These are phyloP conservation scores for Neonectria hederae DNA, from an alignment of 2,329 filamentous ascomycete genomes.

Conservation along the genomic window DNA sequence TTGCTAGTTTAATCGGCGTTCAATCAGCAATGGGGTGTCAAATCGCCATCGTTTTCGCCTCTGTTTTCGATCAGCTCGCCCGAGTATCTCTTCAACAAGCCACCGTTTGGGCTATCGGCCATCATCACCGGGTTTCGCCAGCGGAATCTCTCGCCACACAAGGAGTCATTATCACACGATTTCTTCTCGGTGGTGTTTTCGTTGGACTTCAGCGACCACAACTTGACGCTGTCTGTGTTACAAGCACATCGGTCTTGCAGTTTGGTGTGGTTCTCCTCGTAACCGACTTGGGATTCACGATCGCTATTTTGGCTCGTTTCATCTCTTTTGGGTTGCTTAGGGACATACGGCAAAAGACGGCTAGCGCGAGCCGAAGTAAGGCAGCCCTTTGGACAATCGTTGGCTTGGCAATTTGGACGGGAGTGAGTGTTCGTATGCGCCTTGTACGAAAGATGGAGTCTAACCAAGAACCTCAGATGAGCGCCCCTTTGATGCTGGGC, in stretches of 20 bases:
- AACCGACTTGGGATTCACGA: slow-evolving; percentile 57
- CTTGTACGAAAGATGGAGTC: slow-evolving; percentile 5
- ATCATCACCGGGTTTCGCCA: slow-evolving; percentile 48
- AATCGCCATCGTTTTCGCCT: slow-evolving; percentile 60
- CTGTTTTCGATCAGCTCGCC: slow-evolving; percentile 66
- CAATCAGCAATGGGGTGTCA: slow-evolving; percentile 59
- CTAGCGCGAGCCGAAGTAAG: slow-evolving; percentile 48
- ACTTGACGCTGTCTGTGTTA: slow-evolving; percentile 62
- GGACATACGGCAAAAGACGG: slow-evolving; percentile 43
- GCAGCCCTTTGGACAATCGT: slow-evolving; percentile 53
- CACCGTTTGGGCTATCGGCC: slow-evolving; percentile 61
- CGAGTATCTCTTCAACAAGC: slow-evolving; percentile 64
- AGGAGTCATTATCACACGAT: slow-evolving; percentile 56
- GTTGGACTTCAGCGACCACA: slow-evolving; percentile 64
- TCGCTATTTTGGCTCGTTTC: slow-evolving; percentile 52
- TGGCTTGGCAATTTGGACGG: slow-evolving; percentile 63
- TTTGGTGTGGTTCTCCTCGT: slow-evolving; percentile 57
- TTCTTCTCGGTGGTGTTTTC: slow-evolving; percentile 63
- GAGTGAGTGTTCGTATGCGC: slow-evolving; percentile 51
- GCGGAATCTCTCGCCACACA: slow-evolving; percentile 55
- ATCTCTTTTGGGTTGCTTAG: slow-evolving; percentile 50
- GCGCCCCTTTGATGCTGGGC: slow-evolving; percentile 62
- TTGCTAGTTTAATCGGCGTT: slow-evolving; percentile 58
- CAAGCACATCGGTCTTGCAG: slow-evolving; percentile 55
- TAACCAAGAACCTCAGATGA: slow-evolving; percentile 51